A percentile compares a stretch with the other conserved stretches of the same genome.
phyloP scores from a whole-genome alignment of 129 eudicot species.

The Helianthus tuberosus region DNA sequence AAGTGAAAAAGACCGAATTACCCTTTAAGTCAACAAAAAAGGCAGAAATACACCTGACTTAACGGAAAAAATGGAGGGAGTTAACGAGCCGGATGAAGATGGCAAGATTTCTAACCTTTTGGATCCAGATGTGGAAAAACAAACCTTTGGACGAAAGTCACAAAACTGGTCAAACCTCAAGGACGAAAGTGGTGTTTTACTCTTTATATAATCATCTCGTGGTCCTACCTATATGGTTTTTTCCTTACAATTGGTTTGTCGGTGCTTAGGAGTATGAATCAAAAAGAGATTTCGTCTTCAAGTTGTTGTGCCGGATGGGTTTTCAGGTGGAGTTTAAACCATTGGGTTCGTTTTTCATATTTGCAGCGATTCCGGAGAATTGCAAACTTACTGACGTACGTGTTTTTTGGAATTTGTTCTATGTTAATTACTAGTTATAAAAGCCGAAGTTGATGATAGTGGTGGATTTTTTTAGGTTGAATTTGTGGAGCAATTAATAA shows the following conservation, averaged over 20 bases:
- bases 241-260: conserved; percentile 14
- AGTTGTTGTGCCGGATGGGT: conserved; percentile 67
- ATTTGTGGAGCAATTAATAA: conserved; percentile 84
- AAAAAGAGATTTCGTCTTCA: conserved; percentile 63
- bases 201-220: neutral
- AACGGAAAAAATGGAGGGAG: too few species aligned
- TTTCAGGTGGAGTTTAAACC: conserved; percentile 61
- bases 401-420: conserved; percentile 9
- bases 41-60: too few species aligned
- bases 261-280: conserved; percentile 68
- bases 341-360: conserved; percentile 81
- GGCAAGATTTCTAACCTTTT: too few species aligned
- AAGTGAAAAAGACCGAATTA: too few species aligned
- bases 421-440: neutral
- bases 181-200: too few species aligned
- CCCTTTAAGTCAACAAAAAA: too few species aligned
- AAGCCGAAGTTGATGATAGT: neutral
- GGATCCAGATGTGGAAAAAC: too few species aligned
- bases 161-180: too few species aligned
- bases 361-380: conserved; percentile 71
- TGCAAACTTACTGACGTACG: conserved; percentile 76
- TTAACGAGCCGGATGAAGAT: too few species aligned
- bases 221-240: neutral
- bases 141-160: too few species aligned
- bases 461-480: conserved; percentile 51